Conservation (phyloP, 331 rosid genomes). For the Quercus lobata region DNA sequence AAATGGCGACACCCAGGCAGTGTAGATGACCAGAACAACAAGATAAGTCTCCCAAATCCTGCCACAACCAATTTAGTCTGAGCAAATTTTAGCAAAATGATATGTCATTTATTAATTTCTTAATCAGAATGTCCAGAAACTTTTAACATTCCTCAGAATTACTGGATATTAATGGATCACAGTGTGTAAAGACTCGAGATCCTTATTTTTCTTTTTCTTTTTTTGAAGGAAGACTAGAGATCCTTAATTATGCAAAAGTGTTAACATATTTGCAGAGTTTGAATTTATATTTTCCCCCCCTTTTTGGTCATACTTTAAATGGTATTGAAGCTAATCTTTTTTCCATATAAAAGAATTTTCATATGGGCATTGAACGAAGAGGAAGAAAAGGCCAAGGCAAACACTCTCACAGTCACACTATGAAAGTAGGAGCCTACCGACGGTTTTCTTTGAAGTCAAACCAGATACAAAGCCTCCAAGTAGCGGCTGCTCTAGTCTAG, state of each 20-base stretch:
- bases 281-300: background rate
- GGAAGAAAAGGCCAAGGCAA: background rate
- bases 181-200: too few species aligned
- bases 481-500: background rate
- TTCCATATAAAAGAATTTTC: conserved; percentile 2
- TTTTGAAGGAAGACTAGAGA: too few species aligned
- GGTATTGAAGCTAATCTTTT: background rate
- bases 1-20: conserved; percentile 98
- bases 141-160: background rate
- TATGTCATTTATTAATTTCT: too few species aligned
- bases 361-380: background rate
- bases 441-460: conserved; percentile 2
- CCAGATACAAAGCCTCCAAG: conserved; percentile 10
- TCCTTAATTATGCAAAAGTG: background rate
- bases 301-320: too few species aligned
- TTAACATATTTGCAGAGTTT: background rate
- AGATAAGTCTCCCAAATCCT: conserved; percentile 89
- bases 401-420: background rate
- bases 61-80: conserved; percentile 21
- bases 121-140: background rate
- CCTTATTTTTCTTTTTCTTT: too few species aligned
- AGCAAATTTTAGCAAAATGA: conserved; percentile 7
- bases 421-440: background rate
- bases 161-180: background rate
- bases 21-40: conserved; percentile 68